These are phyloP conservation scores for Russula abietina DNA, from an alignment of 768 basidiomycete species.

Conservation along the genomic window DNA sequence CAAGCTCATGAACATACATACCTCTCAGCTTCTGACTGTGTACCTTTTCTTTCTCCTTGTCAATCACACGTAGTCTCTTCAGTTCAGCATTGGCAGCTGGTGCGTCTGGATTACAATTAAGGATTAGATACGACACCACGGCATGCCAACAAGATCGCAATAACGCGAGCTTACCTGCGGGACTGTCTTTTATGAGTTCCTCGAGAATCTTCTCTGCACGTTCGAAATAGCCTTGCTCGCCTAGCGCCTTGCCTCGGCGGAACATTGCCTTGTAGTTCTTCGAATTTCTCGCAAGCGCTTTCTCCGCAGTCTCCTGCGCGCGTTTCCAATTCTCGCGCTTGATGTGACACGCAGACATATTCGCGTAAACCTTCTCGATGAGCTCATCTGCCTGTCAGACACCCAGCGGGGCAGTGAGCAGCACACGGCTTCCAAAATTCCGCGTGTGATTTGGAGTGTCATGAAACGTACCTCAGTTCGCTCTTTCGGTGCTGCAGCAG, in stretches of 20 bases:
- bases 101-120: conserved; percentile 39
- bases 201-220: conserved; percentile 60
- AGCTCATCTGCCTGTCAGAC: conserved; percentile 59
- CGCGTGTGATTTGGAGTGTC: not conserved
- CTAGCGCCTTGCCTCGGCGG: conserved; percentile 73
- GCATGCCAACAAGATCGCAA: not conserved
- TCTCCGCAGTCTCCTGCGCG: conserved; percentile 73
- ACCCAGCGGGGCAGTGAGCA: not conserved
- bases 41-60: conserved; percentile 59
- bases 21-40: conserved; percentile 74
- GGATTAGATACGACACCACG: not conserved
- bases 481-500: conserved; percentile 39
- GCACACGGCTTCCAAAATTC: not conserved
- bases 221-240: conserved; percentile 71
- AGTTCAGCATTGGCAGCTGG: conserved; percentile 60
- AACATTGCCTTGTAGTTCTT: conserved; percentile 75
- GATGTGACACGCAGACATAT: conserved; percentile 80
- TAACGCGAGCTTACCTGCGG: conserved; percentile 41
- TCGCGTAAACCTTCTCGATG: conserved; percentile 76
- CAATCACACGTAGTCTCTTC: conserved; percentile 49
- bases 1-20: conserved; percentile 25
- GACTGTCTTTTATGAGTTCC: conserved; percentile 59
- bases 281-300: conserved; percentile 70
- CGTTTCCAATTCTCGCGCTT: conserved; percentile 77
- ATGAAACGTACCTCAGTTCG: conserved; percentile 54